Conservation (phyloP, 257 asterid genomes). For the Rehmannia glutinosa region DNA sequence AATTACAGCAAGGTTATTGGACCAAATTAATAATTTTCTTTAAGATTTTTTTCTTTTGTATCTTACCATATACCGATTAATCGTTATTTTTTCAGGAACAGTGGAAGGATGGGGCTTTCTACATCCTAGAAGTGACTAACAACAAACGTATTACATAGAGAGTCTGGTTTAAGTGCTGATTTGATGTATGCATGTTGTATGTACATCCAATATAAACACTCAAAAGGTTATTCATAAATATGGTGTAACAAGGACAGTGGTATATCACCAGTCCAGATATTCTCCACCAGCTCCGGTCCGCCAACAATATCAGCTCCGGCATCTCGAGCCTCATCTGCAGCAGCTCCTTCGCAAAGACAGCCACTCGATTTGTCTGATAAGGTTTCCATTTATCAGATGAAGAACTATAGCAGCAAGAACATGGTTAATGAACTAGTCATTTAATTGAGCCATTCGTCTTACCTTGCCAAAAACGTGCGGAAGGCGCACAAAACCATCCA, state of each 20-base stretch:
- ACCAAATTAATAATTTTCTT: neutral
- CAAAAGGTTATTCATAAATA: conserved; percentile 8
- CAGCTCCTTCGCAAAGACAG: conserved; percentile 97
- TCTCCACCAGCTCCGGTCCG: conserved; percentile 85
- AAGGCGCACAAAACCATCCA: conserved; percentile 72
- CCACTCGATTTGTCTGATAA: conserved; percentile 65
- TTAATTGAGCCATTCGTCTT: conserved; percentile 8
- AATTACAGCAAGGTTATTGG: neutral
- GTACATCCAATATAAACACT: neutral
- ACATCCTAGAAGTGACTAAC: neutral
- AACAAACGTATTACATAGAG: neutral
- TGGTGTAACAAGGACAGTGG: neutral
- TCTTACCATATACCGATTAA: no score
- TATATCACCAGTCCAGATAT: conserved; percentile 56
- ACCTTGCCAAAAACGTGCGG: conserved; percentile 98
- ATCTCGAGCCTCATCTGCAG: conserved; percentile 91
- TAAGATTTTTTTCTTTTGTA: no score
- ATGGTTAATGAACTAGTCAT: conserved; percentile 5
- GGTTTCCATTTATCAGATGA: conserved; percentile 24
- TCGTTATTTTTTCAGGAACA: neutral
- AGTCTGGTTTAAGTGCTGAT: neutral
- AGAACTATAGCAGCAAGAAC: conserved; percentile 15
- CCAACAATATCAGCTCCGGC: conserved; percentile 96
- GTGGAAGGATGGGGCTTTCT: neutral
- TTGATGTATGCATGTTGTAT: conserved; percentile 6